Conservation (phyloP, 768 basidiomycete species). For the Mycena maculata region DNA sequence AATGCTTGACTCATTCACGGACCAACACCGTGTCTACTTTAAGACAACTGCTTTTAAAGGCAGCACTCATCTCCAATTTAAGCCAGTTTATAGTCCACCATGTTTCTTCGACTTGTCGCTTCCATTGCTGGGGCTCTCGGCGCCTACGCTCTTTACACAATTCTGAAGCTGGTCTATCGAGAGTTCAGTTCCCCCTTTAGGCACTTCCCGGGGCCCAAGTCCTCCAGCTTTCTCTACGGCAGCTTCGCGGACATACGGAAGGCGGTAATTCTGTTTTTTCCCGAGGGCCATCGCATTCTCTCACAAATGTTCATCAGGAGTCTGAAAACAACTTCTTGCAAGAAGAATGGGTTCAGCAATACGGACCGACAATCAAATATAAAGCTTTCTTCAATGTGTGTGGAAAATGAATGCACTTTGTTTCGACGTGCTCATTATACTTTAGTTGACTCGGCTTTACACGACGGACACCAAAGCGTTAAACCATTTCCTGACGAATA, state of each 20-base stretch:
- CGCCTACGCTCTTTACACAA: constrained; percentile 17
- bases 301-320: constrained; percentile 9
- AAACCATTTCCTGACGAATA: constrained; percentile 60
- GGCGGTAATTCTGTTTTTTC: not conserved
- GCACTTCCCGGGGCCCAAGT: constrained; percentile 25
- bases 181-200: constrained; percentile 22
- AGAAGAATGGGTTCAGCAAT: constrained; percentile 27
- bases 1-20: no score
- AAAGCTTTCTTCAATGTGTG: constrained; percentile 1
- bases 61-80: no score
- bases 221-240: constrained; percentile 21
- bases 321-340: constrained; percentile 11
- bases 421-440: not conserved
- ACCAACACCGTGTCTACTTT: no score
- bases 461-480: constrained; percentile 63
- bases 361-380: constrained; percentile 25
- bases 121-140: constrained; percentile 12
- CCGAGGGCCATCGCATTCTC: not conserved
- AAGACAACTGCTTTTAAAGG: no score
- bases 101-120: constrained; percentile 12
- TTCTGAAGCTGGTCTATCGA: not conserved
- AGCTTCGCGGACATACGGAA: constrained; percentile 25
- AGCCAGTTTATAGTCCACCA: not conserved
- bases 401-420: no score
- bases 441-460: constrained; percentile 14